Percentiles rank a stretch among this genome's conserved stretches.
These are phyloP conservation scores for Lasiodiplodia citricola DNA, from an alignment of 2,329 filamentous ascomycete genomes.

Conservation along the genomic window DNA sequence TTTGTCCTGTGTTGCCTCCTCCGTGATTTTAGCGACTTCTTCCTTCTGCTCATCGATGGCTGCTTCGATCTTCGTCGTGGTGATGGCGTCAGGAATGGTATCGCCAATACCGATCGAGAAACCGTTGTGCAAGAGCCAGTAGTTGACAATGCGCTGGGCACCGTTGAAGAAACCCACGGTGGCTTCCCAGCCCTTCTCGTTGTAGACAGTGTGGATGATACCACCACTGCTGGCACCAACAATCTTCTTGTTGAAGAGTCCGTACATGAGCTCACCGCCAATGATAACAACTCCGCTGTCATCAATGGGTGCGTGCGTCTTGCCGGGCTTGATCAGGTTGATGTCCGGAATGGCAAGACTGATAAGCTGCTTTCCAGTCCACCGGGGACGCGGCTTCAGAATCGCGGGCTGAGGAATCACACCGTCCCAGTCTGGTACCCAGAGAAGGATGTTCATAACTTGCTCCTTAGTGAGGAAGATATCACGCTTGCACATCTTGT, in stretches of 20 bases:
- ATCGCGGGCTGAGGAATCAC: slow-evolving; percentile 94
- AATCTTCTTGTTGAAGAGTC: slow-evolving; percentile 89
- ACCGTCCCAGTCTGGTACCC: slow-evolving; percentile 98
- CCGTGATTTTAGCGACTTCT: slow-evolving; percentile 77
- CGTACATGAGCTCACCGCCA: slow-evolving; percentile 87
- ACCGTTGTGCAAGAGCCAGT: slow-evolving; percentile 95
- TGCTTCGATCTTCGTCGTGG: slow-evolving; percentile 82
- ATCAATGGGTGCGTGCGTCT: slow-evolving; percentile 59
- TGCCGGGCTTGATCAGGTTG: slow-evolving; percentile 58
- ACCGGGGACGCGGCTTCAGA: slow-evolving; percentile 85
- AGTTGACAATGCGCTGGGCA: slow-evolving; percentile 91
- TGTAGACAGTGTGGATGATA: slow-evolving; percentile 95
- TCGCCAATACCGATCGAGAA: slow-evolving; percentile 99
- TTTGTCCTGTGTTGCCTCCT: slow-evolving; percentile 79
- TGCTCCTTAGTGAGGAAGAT: slow-evolving; percentile 87
- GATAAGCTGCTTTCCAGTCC: slow-evolving; percentile 98
- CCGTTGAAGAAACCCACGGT: slow-evolving; percentile 97
- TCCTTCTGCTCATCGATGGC: slow-evolving; percentile 83
- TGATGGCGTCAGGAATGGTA: slow-evolving; percentile 87
- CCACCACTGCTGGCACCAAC: slow-evolving; percentile 89
- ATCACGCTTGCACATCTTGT: slow-evolving; percentile 95
- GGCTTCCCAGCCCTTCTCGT: slow-evolving; percentile 84
- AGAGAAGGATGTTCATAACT: slow-evolving; percentile 96
- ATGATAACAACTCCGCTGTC: slow-evolving; percentile 85
- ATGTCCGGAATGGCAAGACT: slow-evolving; percentile 90